phyloP scores from a whole-genome alignment of 2,329 filamentous ascomycete species.

The Celoporthe dispersa region DNA sequence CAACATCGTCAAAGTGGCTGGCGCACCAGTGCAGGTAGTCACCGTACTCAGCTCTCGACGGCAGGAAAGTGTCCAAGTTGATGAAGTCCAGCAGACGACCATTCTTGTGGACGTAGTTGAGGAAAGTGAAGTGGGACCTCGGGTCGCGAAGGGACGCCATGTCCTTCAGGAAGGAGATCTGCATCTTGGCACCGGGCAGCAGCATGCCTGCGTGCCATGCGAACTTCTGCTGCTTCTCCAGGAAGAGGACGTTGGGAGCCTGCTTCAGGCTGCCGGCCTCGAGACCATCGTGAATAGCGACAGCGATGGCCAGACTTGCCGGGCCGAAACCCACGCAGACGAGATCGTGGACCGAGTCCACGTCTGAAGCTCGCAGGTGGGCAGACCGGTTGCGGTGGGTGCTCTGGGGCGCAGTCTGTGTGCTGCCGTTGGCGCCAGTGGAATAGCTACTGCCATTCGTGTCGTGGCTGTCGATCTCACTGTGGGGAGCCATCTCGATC shows the following conservation, averaged over 20 bases:
- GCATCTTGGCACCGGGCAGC: slow-evolving; percentile 91
- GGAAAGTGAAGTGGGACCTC: slow-evolving; percentile 88
- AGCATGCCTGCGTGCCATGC: slow-evolving; percentile 97
- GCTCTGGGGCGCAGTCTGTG: slow-evolving; percentile 17
- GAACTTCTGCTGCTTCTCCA: slow-evolving; percentile 84
- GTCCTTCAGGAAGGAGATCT: slow-evolving; percentile 97
- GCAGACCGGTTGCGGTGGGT: slow-evolving; percentile 37
- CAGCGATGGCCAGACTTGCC: slow-evolving; percentile 84
- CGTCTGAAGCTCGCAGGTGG: slow-evolving; percentile 48
- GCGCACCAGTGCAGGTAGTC: slow-evolving; percentile 96
- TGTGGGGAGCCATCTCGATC: slow-evolving; percentile 28
- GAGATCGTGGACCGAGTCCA: slow-evolving; percentile 76
- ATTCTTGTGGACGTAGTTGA: slow-evolving; percentile 89
- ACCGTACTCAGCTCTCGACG: slow-evolving; percentile 86
- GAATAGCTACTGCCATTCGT: slow-evolving; percentile 25
- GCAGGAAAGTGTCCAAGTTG: slow-evolving; percentile 87
- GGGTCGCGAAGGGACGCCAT: slow-evolving; percentile 88
- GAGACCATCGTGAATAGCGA: slow-evolving; percentile 83
- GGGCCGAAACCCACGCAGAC: slow-evolving; percentile 93
- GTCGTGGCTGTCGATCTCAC: slow-evolving; percentile 28
- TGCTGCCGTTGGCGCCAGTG: slow-evolving; percentile 21
- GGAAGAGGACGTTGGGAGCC: slow-evolving; percentile 76
- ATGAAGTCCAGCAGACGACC: slow-evolving; percentile 86
- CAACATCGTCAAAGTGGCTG: slow-evolving; percentile 71
- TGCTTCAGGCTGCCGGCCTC: slow-evolving; percentile 53